Evolutionary conservation across 169 alveolate species (phyloP).

Genomic region (Eimeria praecox): DNA sequence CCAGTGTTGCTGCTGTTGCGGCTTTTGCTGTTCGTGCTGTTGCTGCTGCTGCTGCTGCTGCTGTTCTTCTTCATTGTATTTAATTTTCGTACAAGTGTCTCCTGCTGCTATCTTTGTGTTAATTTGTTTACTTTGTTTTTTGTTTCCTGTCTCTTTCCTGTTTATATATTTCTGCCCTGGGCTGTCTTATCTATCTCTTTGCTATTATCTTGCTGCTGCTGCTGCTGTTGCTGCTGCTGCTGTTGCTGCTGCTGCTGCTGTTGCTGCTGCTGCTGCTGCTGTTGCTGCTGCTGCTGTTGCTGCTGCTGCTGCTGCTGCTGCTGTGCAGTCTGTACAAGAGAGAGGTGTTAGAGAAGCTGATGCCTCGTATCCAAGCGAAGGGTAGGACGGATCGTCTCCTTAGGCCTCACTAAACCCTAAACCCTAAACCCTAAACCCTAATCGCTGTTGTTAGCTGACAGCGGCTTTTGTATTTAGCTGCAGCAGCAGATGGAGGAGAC

Average conservation of each 20-base stretch:
- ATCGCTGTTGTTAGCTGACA: not conserved
- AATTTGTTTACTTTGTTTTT: no score
- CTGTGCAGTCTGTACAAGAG: conserved; percentile 55
- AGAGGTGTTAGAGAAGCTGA: conserved; percentile 26
- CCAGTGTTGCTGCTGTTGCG: no score
- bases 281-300: not conserved
- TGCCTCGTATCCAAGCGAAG: conserved; percentile 23
- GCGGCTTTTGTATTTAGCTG: not conserved
- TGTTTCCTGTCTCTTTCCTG: no score
- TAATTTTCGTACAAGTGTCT: no score
- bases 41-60: conserved; percentile 2
- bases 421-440: not conserved
- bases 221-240: no score
- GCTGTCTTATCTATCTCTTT: no score
- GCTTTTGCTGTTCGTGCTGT: not conserved
- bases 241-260: not conserved
- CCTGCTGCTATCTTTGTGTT: no score
- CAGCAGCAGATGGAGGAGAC: not conserved
- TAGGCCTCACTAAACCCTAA: no score
- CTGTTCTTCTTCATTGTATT: no score
- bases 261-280: not conserved
- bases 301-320: not conserved
- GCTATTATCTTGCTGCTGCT: no score
- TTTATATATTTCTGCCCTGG: no score
- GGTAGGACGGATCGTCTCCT: conserved; percentile 28